Conservation (phyloP, 139 green algal genomes). For the Chlorella sp. region DNA sequence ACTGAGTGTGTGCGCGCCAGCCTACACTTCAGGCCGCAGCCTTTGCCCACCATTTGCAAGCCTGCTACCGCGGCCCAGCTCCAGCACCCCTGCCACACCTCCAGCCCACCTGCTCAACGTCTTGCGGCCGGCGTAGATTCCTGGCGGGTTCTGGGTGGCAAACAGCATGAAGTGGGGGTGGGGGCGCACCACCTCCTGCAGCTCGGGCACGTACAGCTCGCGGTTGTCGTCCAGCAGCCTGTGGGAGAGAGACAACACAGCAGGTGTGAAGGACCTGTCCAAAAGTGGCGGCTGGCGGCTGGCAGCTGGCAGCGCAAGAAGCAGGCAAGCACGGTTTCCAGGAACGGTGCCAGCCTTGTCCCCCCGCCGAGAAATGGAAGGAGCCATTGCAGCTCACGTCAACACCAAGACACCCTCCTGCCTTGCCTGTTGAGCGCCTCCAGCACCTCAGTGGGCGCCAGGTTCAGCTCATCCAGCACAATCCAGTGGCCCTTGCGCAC, state of each 20-base stretch:
- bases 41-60: too few relatives aligned
- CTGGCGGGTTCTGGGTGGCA: slow-evolving; percentile 97
- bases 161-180: slow-evolving; percentile 99
- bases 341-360: too few relatives aligned
- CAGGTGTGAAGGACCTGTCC: too few relatives aligned
- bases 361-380: too few relatives aligned
- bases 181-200: slow-evolving; percentile 92
- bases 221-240: slow-evolving; percentile 98
- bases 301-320: too few relatives aligned
- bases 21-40: too few relatives aligned
- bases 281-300: too few relatives aligned
- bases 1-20: too few relatives aligned
- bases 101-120: slow-evolving; percentile 63
- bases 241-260: not conserved
- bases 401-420: not conserved
- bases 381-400: too few relatives aligned
- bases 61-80: too few relatives aligned
- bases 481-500: slow-evolving; percentile 94
- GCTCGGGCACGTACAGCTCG: slow-evolving; percentile 98
- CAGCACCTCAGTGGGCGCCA: slow-evolving; percentile 94
- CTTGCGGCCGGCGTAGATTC: slow-evolving; percentile 88
- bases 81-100: slow-evolving; percentile 15
- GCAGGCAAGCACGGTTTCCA: too few relatives aligned
- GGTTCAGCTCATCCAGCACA: slow-evolving; percentile 99
- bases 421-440: slow-evolving; percentile 95